These are phyloP conservation scores for Fragilariopsis cylindrus DNA, from an alignment of 108 stramenopile genomes.

Conservation along the genomic window DNA sequence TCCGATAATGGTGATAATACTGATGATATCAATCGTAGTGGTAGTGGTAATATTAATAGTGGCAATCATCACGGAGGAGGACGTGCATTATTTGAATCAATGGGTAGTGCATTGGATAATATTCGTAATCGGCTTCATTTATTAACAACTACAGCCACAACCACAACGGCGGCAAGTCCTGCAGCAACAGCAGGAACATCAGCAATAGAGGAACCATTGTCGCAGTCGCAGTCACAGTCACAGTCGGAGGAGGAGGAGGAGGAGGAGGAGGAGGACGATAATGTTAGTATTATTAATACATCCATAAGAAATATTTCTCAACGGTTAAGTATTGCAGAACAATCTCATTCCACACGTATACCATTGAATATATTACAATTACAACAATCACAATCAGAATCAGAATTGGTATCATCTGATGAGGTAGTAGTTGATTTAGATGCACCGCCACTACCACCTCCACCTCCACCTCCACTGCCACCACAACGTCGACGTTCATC, in stretches of 20 bases:
- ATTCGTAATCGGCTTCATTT: conserved; percentile 43
- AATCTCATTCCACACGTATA: conserved; percentile 55
- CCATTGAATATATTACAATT: conserved; percentile 47
- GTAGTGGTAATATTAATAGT: too few species aligned
- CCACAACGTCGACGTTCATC: background rate
- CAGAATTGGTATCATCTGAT: background rate
- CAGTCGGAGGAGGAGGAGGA: background rate
- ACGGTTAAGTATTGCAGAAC: conserved; percentile 52
- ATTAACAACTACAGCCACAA: too few species aligned
- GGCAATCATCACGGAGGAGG: conserved; percentile 1
- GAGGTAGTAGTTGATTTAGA: background rate
- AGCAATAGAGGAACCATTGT: background rate
- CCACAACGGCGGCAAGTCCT: conserved; percentile 3
- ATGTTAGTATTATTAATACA: background rate
- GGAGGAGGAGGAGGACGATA: too few species aligned
- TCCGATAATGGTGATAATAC: background rate
- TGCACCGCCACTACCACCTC: too few species aligned
- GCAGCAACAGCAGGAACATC: background rate
- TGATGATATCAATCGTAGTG: background rate
- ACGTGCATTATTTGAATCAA: conserved; percentile 62
- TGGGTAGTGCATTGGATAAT: conserved; percentile 47
- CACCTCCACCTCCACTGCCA: background rate
- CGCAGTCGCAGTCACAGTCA: too few species aligned
- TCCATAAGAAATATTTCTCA: conserved; percentile 36
- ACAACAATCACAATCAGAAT: conserved; percentile 9